Base-by-base conservation (phyloP, 2,329 filamentous ascomycete species). In the Pseudocercospora ulei region DNA sequence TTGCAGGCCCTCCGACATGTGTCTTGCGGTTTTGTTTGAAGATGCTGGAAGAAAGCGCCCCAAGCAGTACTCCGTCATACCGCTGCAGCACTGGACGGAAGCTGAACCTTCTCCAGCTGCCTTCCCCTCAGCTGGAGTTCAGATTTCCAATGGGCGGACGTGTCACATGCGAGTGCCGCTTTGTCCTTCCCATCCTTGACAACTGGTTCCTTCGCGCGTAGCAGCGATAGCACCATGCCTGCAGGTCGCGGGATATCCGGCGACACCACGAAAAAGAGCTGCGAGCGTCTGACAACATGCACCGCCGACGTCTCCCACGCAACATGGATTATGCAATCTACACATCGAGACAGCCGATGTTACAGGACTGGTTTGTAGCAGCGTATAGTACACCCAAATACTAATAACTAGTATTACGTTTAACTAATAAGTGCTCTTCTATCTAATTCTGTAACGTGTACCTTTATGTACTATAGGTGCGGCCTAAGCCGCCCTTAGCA, bases 321-420 rank as follows among this genome's bases (percentile, higher is more conserved):
- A 33, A 19, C 30, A 33, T 33, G 30, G 30, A 19, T 23, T 33
- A 11, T 33, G 30, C 18, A 33, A 33, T 33, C 30, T 9, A 23
- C 30, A 11, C 3, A 14, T 33, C 30, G 18, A 33, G 30, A 33
- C 17, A 33, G n/a, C n/a, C n/a, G n/a, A n/a, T n/a, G n/a, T n/a
- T n/a, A n/a, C n/a, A n/a, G n/a, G n/a, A n/a, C n/a, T n/a, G n/a
- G n/a, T n/a, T n/a, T n/a, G n/a, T n/a, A n/a, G n/a, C n/a, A n/a
- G n/a, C n/a, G n/a, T n/a, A n/a, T n/a, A n/a, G n/a, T n/a, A n/a
- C n/a, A n/a, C n/a, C n/a, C n/a, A n/a, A n/a, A n/a, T n/a, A n/a
- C n/a, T n/a, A n/a, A n/a, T n/a, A n/a, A n/a, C n/a, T n/a, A n/a
- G n/a, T n/a, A n/a, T n/a, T n/a, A n/a, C n/a, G n/a, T n/a, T n/a